Percentiles rank a stretch among this genome's conserved stretches.
Evolutionary conservation across 2,329 filamentous ascomycete genomes (phyloP).

Genomic region (Colletotrichum paranaense): DNA sequence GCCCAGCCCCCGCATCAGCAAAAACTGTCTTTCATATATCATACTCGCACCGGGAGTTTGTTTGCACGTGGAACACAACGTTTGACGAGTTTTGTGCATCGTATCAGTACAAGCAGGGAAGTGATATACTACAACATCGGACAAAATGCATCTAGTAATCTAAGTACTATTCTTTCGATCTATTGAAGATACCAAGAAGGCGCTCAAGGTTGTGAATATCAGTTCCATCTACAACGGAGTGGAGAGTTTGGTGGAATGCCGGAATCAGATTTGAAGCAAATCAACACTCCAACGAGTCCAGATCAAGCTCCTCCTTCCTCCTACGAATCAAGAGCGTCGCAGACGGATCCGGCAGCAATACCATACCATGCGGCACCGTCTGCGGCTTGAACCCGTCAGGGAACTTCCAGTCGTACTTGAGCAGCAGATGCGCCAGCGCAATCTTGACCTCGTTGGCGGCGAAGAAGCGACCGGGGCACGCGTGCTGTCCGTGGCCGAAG

Average conservation of each 20-base stretch:
- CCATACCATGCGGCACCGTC: conserved; percentile 5
- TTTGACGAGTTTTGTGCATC: no score
- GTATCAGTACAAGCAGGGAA: no score
- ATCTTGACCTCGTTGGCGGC: conserved; percentile 51
- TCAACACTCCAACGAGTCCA: conserved; percentile 5
- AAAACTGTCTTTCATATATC: no score
- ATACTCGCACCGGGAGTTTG: no score
- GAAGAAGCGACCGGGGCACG: conserved; percentile 53
- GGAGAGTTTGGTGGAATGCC: not conserved
- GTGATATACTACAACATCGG: no score
- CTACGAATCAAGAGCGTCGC: conserved; percentile 12
- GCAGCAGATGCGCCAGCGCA: conserved; percentile 43
- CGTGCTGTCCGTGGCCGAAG: conserved; percentile 51
- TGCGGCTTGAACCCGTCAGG: not conserved
- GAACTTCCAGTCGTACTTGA: conserved; percentile 45
- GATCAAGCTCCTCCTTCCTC: conserved; percentile 19
- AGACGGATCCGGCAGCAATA: conserved; percentile 4
- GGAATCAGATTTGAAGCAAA: not conserved
- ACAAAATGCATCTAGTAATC: no score
- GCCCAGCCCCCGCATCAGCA: no score
- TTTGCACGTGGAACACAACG: no score
- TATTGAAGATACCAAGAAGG: no score
- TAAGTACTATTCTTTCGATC: no score
- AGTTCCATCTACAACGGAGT: no score
- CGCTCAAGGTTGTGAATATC: no score